Evolutionary conservation across 352 stramenopile species (phyloP).

Genomic region (Phytophthora colocasiae): DNA sequence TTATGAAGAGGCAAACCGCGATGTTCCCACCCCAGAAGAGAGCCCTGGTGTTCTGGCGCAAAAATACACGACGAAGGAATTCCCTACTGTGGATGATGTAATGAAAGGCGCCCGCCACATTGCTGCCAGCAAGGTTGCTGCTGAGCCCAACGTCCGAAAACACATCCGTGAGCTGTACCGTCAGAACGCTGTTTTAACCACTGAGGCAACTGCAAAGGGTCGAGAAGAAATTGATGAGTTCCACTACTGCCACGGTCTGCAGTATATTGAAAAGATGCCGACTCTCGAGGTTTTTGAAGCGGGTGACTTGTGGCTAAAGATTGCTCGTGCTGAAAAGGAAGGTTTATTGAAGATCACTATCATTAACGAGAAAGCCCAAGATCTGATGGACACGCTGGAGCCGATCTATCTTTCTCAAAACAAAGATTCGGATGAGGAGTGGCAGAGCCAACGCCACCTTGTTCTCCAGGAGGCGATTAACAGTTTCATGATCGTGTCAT

Average conservation of each 20-base stretch:
- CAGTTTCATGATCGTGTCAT: slow-evolving; percentile 83
- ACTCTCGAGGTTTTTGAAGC: slow-evolving; percentile 79
- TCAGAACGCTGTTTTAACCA: slow-evolving; percentile 77
- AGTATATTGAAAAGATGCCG: slow-evolving; percentile 89
- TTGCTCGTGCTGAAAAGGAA: slow-evolving; percentile 87
- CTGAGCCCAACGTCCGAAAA: slow-evolving; percentile 87
- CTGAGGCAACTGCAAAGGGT: slow-evolving; percentile 81
- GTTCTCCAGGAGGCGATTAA: slow-evolving; percentile 88
- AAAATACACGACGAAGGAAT: slow-evolving; percentile 86
- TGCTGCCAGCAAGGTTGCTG: slow-evolving; percentile 83
- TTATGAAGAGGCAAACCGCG: slow-evolving; percentile 66
- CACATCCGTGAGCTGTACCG: slow-evolving; percentile 87
- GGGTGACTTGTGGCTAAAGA: slow-evolving; percentile 80
- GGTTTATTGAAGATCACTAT: slow-evolving; percentile 78
- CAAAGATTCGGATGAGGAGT: slow-evolving; percentile 78
- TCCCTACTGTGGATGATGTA: slow-evolving; percentile 85
- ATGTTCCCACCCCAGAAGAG: slow-evolving; percentile 80
- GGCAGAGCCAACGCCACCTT: slow-evolving; percentile 85
- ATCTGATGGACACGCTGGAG: slow-evolving; percentile 85
- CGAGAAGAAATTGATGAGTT: slow-evolving; percentile 91
- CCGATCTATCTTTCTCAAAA: slow-evolving; percentile 66
- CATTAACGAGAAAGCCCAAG: slow-evolving; percentile 83
- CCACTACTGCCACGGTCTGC: slow-evolving; percentile 86
- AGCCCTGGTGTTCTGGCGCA: slow-evolving; percentile 72
- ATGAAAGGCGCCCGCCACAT: slow-evolving; percentile 92